These are phyloP conservation scores for Geotrichum restrictum DNA, from an alignment of 1,139 yeast species.

Conservation along the genomic window DNA sequence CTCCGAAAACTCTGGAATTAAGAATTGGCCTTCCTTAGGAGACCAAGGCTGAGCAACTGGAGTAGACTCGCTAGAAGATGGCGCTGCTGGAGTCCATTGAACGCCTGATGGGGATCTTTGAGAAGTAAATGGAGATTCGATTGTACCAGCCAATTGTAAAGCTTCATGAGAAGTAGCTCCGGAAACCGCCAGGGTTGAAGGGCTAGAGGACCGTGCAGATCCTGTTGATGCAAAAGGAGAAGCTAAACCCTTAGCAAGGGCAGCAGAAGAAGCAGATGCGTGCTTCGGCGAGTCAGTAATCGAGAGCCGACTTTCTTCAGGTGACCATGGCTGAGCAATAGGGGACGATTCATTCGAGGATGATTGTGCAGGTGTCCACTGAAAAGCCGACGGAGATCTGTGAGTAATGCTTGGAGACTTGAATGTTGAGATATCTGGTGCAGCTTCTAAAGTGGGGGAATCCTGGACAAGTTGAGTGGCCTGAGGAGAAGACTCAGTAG, in stretches of 20 bases:
- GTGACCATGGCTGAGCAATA: neutral
- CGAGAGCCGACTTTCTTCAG: neutral
- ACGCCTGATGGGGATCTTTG: neutral
- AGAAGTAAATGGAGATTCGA: neutral
- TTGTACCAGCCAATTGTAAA: too few species aligned
- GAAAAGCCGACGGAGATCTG: conserved; percentile 12
- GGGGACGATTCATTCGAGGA: conserved; percentile 7
- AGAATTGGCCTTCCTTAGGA: neutral
- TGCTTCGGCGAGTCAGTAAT: neutral
- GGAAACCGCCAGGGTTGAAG: too few species aligned
- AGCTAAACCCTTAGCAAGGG: neutral
- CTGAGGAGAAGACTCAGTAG: neutral
- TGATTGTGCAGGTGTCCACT: conserved; percentile 9
- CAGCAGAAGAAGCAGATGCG: too few species aligned
- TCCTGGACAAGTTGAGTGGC: too few species aligned
- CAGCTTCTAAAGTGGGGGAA: too few species aligned
- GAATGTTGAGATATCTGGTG: too few species aligned
- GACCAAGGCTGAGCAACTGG: conserved; percentile 9
- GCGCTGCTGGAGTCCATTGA: conserved; percentile 5
- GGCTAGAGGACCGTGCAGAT: too few species aligned
- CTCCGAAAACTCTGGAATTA: neutral
- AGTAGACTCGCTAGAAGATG: conserved; percentile 7
- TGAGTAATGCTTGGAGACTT: neutral
- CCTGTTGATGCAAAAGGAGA: neutral
- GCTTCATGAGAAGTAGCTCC: too few species aligned